Percentiles rank a stretch among this genome's conserved stretches.
Conservation (phyloP, 1,284 basidiomycete genomes). For the Filobasidium uniguttulatum region DNA sequence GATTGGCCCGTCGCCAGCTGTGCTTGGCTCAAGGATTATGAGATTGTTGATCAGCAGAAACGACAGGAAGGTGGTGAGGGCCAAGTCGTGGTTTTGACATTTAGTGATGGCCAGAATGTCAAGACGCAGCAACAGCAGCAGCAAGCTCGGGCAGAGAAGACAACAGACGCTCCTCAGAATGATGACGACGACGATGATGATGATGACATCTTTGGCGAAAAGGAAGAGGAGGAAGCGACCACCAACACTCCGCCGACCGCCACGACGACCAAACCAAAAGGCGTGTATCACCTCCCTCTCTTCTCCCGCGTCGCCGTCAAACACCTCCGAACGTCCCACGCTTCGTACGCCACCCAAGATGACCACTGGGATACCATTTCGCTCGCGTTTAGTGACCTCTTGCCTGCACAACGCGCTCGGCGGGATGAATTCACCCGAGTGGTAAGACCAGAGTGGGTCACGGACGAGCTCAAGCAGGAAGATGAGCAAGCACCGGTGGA, state of each 20-base stretch:
- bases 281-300: conserved; percentile 9
- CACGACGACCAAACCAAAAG: conserved; percentile 8
- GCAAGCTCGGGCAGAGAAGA: not conserved
- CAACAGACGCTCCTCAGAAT: not conserved
- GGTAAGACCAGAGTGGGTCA: conserved; percentile 9
- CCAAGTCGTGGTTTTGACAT: conserved; percentile 5
- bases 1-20: too few species aligned
- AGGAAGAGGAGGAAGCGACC: conserved; percentile 8
- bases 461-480: conserved; percentile 1
- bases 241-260: conserved; percentile 2
- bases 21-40: conserved; percentile 10
- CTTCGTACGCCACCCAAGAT: conserved; percentile 3
- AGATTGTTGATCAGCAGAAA: conserved; percentile 7
- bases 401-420: conserved; percentile 4
- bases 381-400: conserved; percentile 7
- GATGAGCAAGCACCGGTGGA: conserved; percentile 1
- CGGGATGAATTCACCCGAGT: conserved; percentile 8
- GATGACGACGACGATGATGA: conserved; percentile 12
- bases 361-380: conserved; percentile 11
- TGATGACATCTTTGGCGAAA: conserved; percentile 14
- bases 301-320: conserved; percentile 7
- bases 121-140: conserved; percentile 1
- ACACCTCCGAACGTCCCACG: not conserved
- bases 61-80: not conserved
- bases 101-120: conserved; percentile 6